phyloP scores from a whole-genome alignment of 768 basidiomycete species.

The Chiua virens region DNA sequence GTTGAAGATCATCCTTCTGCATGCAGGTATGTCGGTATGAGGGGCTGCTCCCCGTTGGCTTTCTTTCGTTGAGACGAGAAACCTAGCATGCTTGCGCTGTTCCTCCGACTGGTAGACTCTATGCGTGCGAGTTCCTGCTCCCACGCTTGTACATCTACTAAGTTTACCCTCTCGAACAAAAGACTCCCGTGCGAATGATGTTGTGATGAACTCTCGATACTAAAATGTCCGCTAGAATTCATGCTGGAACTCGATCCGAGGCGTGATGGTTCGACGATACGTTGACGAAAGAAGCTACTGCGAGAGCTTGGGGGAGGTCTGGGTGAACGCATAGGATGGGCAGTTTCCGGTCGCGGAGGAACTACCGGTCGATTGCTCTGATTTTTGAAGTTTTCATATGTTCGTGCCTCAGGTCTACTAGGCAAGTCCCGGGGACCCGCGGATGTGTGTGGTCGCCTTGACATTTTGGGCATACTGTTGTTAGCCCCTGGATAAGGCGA shows the following conservation, averaged over 20 bases:
- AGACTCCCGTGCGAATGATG: conserved; percentile 16
- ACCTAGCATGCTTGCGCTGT: conserved; percentile 39
- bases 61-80: conserved; percentile 30
- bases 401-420: conserved; percentile 23
- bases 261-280: conserved; percentile 27
- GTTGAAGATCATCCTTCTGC: conserved; percentile 21
- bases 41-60: conserved; percentile 18
- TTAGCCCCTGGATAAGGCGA: conserved; percentile 30
- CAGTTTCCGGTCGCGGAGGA: conserved; percentile 30
- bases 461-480: conserved; percentile 30
- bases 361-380: conserved; percentile 14
- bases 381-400: conserved; percentile 12
- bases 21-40: conserved; percentile 21
- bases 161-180: conserved; percentile 28
- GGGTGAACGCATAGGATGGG: conserved; percentile 13
- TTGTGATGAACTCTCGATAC: conserved; percentile 17
- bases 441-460: conserved; percentile 68
- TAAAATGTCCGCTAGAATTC: conserved; percentile 49
- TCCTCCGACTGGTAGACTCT: conserved; percentile 56
- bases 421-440: conserved; percentile 67
- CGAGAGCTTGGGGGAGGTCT: conserved; percentile 13
- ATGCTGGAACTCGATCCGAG: conserved; percentile 31
- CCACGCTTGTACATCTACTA: conserved; percentile 60
- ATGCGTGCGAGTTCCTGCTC: conserved; percentile 76
- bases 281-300: conserved; percentile 21